Base-by-base conservation (phyloP, 495 filamentous ascomycete species). In the Trichoderma asperelloides region DNA sequence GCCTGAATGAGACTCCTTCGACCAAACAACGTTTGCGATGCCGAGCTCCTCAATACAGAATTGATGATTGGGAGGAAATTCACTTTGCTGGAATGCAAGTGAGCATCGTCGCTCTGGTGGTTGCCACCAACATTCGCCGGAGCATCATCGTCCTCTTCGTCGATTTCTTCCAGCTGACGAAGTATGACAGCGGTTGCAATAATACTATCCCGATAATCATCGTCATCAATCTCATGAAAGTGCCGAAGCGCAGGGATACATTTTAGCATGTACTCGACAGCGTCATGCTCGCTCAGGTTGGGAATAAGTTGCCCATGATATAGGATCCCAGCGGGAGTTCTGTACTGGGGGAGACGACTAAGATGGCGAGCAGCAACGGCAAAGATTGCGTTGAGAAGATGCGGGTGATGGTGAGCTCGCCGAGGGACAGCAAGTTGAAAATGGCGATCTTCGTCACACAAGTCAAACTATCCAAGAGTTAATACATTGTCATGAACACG, bases 21-120 rank as follows among this genome's bases (percentile, higher is more conserved):
- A 18, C 62, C 62, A 43, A 64, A 64, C 13, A 64, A 25, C 13
- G 62, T 15, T 18, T 64, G 62, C 6, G 62, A 64, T 12, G 62
- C 33, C 1, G 62, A 43, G 27, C 62, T 64, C 62, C 62, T 39
- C 33, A 64, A 12, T 9, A 64, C 30, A 18, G 62, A 13, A n/a
- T 64, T 64, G 30, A 64, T 43, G 62, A 64, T 64, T n/a, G 62
- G 62, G n/a, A 64, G 62, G 21, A 64, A 64, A 25, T 64, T 64
- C 28, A 60, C 51, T 23, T 60, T 60, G 51, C 51, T n/a, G n/a
- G 47, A 51, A 8, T n/a, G 47, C 2, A 51, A 23, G 27, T 60
- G 51, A 8, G 16, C 18, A 9, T 28, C 25, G 51, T 15, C 51
- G 23, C 23, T 13, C 27, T 60, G 51, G 51, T 23, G 12, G 51